Percentiles rank a stretch among this genome's conserved stretches.
These are phyloP conservation scores for Avena atlantica DNA, from an alignment of 176 grass and related monocot genomes.

Conservation along the genomic window DNA sequence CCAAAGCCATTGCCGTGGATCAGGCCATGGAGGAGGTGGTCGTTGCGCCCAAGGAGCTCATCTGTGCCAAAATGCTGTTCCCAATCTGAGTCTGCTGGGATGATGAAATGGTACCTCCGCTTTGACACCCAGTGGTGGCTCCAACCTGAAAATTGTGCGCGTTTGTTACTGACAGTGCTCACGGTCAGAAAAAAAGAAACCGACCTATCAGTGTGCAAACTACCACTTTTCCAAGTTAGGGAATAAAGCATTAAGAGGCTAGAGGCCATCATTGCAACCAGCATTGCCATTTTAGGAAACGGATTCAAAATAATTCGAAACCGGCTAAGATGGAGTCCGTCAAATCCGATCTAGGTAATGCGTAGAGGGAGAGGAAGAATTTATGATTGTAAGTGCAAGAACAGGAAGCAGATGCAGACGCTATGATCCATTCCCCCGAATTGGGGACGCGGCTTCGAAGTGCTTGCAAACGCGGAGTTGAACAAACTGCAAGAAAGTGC, in stretches of 20 bases:
- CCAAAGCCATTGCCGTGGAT: slow-evolving; percentile 93
- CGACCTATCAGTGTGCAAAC: slow-evolving; percentile 42
- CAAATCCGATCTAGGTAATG: slow-evolving; percentile 13
- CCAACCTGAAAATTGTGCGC: slow-evolving; percentile 61
- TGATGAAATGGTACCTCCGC: slow-evolving; percentile 85
- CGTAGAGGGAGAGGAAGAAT: not conserved
- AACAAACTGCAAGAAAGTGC: slow-evolving; percentile 15
- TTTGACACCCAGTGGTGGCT: slow-evolving; percentile 92
- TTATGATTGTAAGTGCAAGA: not conserved
- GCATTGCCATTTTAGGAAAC: slow-evolving; percentile 34
- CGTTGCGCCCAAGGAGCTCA: slow-evolving; percentile 46
- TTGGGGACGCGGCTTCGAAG: not conserved
- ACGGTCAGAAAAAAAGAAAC: slow-evolving; percentile 10
- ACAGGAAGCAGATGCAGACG: slow-evolving; percentile 22
- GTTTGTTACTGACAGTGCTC: not conserved
- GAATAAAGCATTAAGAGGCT: slow-evolving; percentile 32
- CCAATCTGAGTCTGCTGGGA: slow-evolving; percentile 66
- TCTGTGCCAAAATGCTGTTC: slow-evolving; percentile 49
- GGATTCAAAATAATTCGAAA: slow-evolving; percentile 38
- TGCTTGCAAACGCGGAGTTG: not conserved
- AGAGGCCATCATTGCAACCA: slow-evolving; percentile 36
- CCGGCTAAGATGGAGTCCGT: slow-evolving; percentile 2
- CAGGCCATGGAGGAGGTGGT: slow-evolving; percentile 86
- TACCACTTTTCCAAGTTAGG: slow-evolving; percentile 40
- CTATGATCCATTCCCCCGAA: not conserved